Percentiles rank a stretch among this genome's conserved stretches.
These are phyloP conservation scores for Penicillium sp. DNA, from an alignment of 2,329 filamentous ascomycete species.

Conservation along the genomic window DNA sequence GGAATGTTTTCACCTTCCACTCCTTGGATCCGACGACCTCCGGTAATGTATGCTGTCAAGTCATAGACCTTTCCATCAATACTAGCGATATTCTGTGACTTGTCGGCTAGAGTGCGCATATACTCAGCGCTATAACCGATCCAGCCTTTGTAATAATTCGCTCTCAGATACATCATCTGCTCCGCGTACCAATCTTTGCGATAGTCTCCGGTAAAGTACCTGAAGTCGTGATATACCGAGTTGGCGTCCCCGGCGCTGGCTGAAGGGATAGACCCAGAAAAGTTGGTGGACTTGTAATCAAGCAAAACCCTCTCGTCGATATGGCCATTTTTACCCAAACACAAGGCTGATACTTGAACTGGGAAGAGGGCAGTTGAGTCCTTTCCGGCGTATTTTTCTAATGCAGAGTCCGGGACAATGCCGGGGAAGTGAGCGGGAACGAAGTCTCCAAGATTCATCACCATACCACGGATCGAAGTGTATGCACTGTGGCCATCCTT, in stretches of 20 bases:
- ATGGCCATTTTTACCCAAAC: conserved; percentile 72
- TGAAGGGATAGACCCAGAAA: conserved; percentile 68
- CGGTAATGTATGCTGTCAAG: conserved; percentile 78
- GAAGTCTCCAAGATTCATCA: conserved; percentile 81
- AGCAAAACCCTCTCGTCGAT: conserved; percentile 77
- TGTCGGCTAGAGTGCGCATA: conserved; percentile 69
- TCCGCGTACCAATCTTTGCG: conserved; percentile 92
- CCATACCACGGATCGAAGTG: conserved; percentile 82
- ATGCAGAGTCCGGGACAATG: conserved; percentile 62
- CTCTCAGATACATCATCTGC: conserved; percentile 77
- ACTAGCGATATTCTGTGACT: conserved; percentile 74
- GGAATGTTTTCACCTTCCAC: conserved; percentile 58
- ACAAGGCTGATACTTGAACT: conserved; percentile 90
- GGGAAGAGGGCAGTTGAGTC: conserved; percentile 93
- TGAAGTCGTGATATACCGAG: conserved; percentile 88
- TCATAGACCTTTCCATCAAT: conserved; percentile 85
- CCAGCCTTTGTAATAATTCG: conserved; percentile 82
- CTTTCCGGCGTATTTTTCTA: conserved; percentile 81
- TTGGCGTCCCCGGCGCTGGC: conserved; percentile 73
- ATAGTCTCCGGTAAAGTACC: conserved; percentile 78
- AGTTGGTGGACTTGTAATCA: conserved; percentile 80
- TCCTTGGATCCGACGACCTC: conserved; percentile 70
- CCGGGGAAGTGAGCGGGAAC: conserved; percentile 78
- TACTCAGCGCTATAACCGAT: conserved; percentile 83
- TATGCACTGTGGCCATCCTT: conserved; percentile 69